phyloP scores from a whole-genome alignment of 257 asterid species.

The Henckelia pumila region DNA sequence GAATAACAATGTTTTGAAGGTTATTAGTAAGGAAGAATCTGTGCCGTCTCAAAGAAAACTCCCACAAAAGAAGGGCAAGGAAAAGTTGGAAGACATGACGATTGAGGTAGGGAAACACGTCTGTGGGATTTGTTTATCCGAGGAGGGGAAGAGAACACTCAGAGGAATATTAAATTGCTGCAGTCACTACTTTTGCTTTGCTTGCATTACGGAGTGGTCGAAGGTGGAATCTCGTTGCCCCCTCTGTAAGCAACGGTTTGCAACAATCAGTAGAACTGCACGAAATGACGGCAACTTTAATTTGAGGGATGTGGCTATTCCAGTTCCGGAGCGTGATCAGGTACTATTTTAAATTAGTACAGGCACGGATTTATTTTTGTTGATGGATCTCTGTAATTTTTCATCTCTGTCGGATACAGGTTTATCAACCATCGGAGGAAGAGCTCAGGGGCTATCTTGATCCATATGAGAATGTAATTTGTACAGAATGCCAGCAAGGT shows the following conservation, averaged over 20 bases:
- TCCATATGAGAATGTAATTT: conserved; percentile 68
- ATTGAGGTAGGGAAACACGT: conserved; percentile 68
- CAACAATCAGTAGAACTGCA: conserved; percentile 59
- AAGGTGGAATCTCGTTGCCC: conserved; percentile 97
- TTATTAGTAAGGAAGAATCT: conserved; percentile 32
- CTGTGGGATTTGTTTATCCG: conserved; percentile 90
- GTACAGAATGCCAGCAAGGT: conserved; percentile 75
- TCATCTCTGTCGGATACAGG: conserved; percentile 38
- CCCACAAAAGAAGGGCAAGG: conserved; percentile 61
- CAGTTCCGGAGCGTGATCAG: conserved; percentile 90
- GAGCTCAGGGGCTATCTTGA: conserved; percentile 81
- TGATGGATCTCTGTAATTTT: conserved; percentile 2
- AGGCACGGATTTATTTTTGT: conserved; percentile 6
- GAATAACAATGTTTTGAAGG: conserved; percentile 40
- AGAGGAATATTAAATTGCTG: conserved; percentile 77
- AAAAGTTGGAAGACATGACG: conserved; percentile 51
- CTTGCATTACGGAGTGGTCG: conserved; percentile 97
- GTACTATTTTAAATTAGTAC: conserved; percentile 31
- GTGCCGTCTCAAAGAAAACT: conserved; percentile 40
- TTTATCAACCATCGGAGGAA: conserved; percentile 94
- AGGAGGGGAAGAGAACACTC: conserved; percentile 71
- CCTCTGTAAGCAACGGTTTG: conserved; percentile 83
- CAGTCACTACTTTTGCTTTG: conserved; percentile 85
- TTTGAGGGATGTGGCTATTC: conserved; percentile 49
- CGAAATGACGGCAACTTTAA: conserved; percentile 49